Evolutionary conservation across 495 filamentous ascomycete genomes (phyloP).

Genomic region (Articulospora tetracladia): DNA sequence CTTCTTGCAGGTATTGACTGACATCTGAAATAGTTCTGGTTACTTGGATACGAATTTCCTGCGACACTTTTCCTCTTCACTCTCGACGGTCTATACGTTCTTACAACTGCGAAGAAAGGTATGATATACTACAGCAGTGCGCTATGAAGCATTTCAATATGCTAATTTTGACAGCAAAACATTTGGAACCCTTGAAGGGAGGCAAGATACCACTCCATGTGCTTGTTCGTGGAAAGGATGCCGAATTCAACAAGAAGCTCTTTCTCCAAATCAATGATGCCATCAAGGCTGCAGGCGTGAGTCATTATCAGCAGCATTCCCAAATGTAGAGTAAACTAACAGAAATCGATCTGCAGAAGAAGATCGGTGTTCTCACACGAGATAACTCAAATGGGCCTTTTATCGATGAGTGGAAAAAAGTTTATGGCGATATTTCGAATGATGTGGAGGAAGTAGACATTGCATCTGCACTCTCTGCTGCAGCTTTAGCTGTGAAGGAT

Average conservation of each 20-base stretch:
- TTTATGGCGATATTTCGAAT: slow-evolving; percentile 68
- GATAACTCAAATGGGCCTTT: slow-evolving; percentile 84
- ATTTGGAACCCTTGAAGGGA: slow-evolving; percentile 87
- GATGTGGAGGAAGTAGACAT: slow-evolving; percentile 91
- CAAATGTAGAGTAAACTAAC: slow-evolving; percentile 9
- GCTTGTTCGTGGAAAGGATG: slow-evolving; percentile 83
- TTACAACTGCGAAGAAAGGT: slow-evolving; percentile 98
- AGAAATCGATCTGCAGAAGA: slow-evolving; percentile 53
- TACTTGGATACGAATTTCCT: slow-evolving; percentile 97
- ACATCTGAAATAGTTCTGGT: slow-evolving; percentile 72
- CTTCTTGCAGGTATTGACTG: slow-evolving; percentile 2
- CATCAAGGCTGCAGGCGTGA: slow-evolving; percentile 84
- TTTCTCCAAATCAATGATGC: slow-evolving; percentile 76
- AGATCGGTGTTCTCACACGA: slow-evolving; percentile 81
- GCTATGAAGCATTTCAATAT: neutral
- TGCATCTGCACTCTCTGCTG: slow-evolving; percentile 69
- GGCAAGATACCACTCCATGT: slow-evolving; percentile 90
- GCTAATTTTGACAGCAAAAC: slow-evolving; percentile 63
- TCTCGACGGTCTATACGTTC: slow-evolving; percentile 77
- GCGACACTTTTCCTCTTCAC: slow-evolving; percentile 92
- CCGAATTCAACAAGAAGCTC: slow-evolving; percentile 80
- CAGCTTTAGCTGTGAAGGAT: slow-evolving; percentile 92
- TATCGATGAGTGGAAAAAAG: slow-evolving; percentile 90
- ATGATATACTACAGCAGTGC: slow-evolving; percentile 14
- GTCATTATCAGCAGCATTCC: slow-evolving; percentile 30